A percentile compares a stretch with the other conserved stretches of the same genome.
phyloP scores from a whole-genome alignment of 176 grass and related monocot genomes.

The Zizania latifolia region DNA sequence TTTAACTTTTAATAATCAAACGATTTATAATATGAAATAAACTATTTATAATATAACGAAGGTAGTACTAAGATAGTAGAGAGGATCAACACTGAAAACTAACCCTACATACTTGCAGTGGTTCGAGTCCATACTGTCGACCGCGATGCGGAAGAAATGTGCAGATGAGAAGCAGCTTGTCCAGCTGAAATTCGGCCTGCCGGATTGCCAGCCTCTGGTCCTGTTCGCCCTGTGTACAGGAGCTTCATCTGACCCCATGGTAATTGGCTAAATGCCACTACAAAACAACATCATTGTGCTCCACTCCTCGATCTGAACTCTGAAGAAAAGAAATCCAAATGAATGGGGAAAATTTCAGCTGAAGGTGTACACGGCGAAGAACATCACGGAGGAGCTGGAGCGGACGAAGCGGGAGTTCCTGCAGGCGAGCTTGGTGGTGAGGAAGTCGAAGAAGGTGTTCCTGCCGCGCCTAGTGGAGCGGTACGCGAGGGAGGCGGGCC shows the following conservation, averaged over 20 bases:
- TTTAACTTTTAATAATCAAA: too few relatives aligned
- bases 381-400: constrained; percentile 70
- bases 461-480: constrained; percentile 66
- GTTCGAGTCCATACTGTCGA: constrained; percentile 73
- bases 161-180: constrained; percentile 77
- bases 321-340: background rate
- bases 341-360: constrained; percentile 34
- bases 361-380: constrained; percentile 75
- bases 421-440: constrained; percentile 55
- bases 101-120: constrained; percentile 43
- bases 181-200: constrained; percentile 53
- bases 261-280: background rate
- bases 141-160: constrained; percentile 65
- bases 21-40: too few relatives aligned
- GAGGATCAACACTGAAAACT: background rate
- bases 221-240: constrained; percentile 81
- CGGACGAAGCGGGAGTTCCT: constrained; percentile 81
- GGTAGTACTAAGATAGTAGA: background rate
- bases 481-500: constrained; percentile 62
- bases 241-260: constrained; percentile 81
- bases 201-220: constrained; percentile 58
- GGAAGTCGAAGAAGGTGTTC: constrained; percentile 65
- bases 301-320: background rate
- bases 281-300: background rate
- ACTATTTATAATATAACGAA: too few relatives aligned